Evolutionary conservation across 2,329 filamentous ascomycete genomes (phyloP).

Genomic region (Botrytis galanthina): DNA sequence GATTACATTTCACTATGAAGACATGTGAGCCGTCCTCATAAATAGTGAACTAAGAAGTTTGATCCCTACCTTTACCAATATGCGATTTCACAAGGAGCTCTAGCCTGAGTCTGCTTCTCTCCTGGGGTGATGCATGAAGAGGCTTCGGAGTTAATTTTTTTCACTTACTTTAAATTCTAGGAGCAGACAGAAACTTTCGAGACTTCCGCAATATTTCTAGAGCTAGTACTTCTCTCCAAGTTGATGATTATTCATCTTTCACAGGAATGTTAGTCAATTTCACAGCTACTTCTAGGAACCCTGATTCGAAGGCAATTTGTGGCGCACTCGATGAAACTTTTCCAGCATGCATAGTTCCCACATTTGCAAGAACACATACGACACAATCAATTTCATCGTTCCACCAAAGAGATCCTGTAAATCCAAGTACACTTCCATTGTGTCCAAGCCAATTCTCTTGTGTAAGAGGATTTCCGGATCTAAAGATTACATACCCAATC

Average conservation of each 20-base stretch:
- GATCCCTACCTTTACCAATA: background rate
- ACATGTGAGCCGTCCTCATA: background rate
- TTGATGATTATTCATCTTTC: background rate
- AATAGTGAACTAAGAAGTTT: background rate
- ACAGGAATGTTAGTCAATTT: background rate
- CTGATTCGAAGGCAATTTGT: background rate
- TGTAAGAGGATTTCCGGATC: background rate
- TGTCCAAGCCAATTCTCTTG: slow-evolving; percentile 23
- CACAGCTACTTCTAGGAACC: slow-evolving; percentile 19
- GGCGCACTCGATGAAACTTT: slow-evolving; percentile 18
- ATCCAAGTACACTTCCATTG: slow-evolving; percentile 25
- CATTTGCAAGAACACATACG: slow-evolving; percentile 24
- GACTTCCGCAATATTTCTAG: background rate
- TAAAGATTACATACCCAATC: slow-evolving; percentile 23
- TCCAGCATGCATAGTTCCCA: slow-evolving; percentile 25
- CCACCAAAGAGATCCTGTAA: slow-evolving; percentile 22
- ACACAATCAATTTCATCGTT: slow-evolving; percentile 22
- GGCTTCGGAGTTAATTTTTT: background rate
- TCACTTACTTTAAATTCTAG: background rate
- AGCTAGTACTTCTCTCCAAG: background rate
- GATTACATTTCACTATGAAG: background rate
- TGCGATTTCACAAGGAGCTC: background rate
- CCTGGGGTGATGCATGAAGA: background rate
- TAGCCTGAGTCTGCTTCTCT: background rate
- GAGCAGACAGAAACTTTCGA: background rate